phyloP scores from a whole-genome alignment of 2,329 filamentous ascomycete species.

The Sordariomycetes sp. region DNA sequence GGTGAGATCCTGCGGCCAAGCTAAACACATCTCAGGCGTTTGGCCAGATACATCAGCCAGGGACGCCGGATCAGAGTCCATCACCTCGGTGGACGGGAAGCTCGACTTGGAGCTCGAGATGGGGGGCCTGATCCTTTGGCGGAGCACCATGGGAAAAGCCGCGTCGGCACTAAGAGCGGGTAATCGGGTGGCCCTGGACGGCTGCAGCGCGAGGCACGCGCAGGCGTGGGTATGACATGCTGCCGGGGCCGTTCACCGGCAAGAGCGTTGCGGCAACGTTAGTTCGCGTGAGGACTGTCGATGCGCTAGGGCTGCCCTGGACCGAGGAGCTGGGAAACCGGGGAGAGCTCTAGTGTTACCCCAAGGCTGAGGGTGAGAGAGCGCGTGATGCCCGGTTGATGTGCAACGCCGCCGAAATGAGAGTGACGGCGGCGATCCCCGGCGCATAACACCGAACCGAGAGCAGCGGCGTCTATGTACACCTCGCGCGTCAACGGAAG shows the following conservation, averaged over 20 bases:
- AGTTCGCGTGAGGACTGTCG: too few species aligned
- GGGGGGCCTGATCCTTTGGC: not conserved
- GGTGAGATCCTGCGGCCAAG: too few species aligned
- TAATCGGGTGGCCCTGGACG: not conserved
- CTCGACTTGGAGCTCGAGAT: not conserved
- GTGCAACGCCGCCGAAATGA: not conserved
- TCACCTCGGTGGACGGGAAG: not conserved
- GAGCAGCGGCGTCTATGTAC: too few species aligned
- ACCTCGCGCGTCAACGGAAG: too few species aligned
- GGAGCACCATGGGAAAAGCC: not conserved
- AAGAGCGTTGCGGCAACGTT: too few species aligned
- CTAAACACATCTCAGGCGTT: too few species aligned
- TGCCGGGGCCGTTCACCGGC: too few species aligned
- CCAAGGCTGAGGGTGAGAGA: not conserved
- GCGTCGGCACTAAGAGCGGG: too few species aligned
- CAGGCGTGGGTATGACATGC: not conserved
- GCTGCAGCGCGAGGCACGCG: not conserved
- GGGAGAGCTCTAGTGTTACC: not conserved
- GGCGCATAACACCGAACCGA: too few species aligned
- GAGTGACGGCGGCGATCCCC: too few species aligned
- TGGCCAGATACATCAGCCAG: too few species aligned
- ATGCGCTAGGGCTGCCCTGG: not conserved
- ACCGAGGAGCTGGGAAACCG: not conserved
- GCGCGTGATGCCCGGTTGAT: not conserved
- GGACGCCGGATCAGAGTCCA: not conserved